These are phyloP conservation scores for Fraxinus greggii DNA, from an alignment of 305 asterid species.

Conservation along the genomic window DNA sequence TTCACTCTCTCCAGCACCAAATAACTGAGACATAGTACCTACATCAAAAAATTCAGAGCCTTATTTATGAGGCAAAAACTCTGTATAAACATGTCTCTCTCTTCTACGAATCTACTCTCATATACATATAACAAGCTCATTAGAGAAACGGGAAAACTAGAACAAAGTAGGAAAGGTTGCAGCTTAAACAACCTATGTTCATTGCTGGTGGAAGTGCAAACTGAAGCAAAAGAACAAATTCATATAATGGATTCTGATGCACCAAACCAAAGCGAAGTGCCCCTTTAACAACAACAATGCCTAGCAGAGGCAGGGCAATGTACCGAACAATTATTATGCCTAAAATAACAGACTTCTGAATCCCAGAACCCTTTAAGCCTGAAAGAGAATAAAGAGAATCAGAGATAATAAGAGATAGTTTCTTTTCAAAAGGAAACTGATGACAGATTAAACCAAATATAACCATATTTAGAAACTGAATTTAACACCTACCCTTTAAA, in stretches of 20 bases:
- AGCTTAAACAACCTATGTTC: conserved; percentile 54
- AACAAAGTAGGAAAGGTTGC: neutral
- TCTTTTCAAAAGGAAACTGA: neutral
- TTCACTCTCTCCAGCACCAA: conserved; percentile 86
- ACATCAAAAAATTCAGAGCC: neutral
- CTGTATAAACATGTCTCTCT: neutral
- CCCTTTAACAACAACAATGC: conserved; percentile 60
- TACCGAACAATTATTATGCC: conserved; percentile 67
- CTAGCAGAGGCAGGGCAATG: conserved; percentile 59
- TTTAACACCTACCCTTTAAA: conserved; percentile 49
- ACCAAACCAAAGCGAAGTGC: conserved; percentile 60
- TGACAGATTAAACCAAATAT: neutral
- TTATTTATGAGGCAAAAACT: neutral
- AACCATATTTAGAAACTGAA: conserved; percentile 4
- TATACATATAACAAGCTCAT: neutral
- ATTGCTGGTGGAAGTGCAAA: conserved; percentile 88
- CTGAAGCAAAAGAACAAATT: conserved; percentile 78
- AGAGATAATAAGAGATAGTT: neutral
- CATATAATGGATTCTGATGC: conserved; percentile 56
- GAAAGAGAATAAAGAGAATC: conserved; percentile 10
- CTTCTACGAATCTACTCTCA: neutral
- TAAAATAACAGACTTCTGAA: conserved; percentile 49
- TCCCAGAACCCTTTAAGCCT: conserved; percentile 68
- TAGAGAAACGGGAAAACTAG: neutral
- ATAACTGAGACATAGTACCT: conserved; percentile 90